A percentile compares a stretch with the other conserved stretches of the same genome.
Evolutionary conservation across 192 early-diverging fungal genomes (phyloP).

Genomic region (Coemansia sp.): DNA sequence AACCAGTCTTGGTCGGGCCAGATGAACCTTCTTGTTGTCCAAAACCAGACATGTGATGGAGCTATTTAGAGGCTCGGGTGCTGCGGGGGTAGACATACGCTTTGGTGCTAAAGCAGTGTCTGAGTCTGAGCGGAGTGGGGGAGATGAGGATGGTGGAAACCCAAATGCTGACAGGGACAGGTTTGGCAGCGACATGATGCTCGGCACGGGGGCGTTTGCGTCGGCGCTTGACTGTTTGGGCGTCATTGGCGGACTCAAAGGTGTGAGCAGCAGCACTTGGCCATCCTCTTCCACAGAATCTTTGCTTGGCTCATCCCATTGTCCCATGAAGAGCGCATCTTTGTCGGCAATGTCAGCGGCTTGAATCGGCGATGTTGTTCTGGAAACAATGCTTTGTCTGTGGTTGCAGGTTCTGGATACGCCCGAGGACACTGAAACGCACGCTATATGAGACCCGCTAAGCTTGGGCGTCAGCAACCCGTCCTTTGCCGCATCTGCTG

Average conservation of each 20-base stretch:
- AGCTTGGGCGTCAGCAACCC: not conserved
- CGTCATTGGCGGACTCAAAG: conserved; percentile 14
- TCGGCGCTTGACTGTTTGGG: conserved; percentile 2
- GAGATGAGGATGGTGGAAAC: not conserved
- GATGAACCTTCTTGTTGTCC: conserved; percentile 41
- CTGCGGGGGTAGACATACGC: not conserved
- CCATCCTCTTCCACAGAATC: not conserved
- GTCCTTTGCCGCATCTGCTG: conserved; percentile 1
- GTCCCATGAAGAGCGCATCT: not conserved
- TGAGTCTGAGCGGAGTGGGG: not conserved
- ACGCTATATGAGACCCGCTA: not conserved
- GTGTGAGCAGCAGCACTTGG: conserved; percentile 22
- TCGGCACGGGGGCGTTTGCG: not conserved
- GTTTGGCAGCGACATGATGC: conserved; percentile 7
- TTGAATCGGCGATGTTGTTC: not conserved
- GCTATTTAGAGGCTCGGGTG: conserved; percentile 1
- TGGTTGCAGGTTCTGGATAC: not conserved
- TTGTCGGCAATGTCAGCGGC: conserved; percentile 1
- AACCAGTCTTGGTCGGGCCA: conserved; percentile 45
- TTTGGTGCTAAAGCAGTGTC: not conserved
- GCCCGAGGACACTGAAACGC: not conserved
- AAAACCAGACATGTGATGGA: conserved; percentile 29
- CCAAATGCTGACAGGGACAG: conserved; percentile 1
- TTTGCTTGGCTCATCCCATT: not conserved
- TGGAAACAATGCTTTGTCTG: not conserved